phyloP scores from a whole-genome alignment of 148 eudicot genomes.

The Beta vulgaris region DNA sequence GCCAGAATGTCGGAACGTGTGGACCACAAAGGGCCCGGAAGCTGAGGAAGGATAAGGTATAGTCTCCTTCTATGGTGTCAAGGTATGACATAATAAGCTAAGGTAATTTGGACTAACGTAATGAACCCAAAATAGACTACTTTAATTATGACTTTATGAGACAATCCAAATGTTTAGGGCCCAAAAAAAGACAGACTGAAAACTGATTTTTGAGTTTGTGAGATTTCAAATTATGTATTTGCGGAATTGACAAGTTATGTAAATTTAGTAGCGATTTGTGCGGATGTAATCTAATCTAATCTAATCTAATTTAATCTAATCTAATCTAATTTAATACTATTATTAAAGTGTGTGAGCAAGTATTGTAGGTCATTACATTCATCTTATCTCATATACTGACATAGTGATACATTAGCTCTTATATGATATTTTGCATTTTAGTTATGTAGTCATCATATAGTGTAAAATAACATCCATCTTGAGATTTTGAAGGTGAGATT shows the following conservation, averaged over 20 bases:
- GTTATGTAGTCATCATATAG: too few species aligned
- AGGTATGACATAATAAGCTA: neutral
- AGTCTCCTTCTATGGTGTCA: constrained; percentile 4
- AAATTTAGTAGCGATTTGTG: neutral
- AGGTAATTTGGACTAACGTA: neutral
- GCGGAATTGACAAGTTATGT: neutral
- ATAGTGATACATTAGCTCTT: too few species aligned
- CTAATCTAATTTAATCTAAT: too few species aligned
- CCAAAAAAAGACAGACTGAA: neutral
- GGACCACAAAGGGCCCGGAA: neutral
- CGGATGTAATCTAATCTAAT: neutral
- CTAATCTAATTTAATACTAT: too few species aligned
- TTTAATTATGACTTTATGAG: neutral
- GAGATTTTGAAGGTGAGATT: too few species aligned
- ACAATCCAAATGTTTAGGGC: neutral
- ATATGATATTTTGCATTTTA: too few species aligned
- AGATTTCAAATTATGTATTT: neutral
- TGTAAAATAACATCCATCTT: too few species aligned
- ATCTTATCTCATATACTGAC: too few species aligned
- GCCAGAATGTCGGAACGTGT: neutral
- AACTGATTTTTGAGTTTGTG: neutral
- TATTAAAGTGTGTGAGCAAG: too few species aligned
- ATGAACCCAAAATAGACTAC: neutral
- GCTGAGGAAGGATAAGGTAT: neutral
- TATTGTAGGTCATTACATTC: too few species aligned